phyloP scores from a whole-genome alignment of 257 asterid species.

The Jacaranda mimosifolia region DNA sequence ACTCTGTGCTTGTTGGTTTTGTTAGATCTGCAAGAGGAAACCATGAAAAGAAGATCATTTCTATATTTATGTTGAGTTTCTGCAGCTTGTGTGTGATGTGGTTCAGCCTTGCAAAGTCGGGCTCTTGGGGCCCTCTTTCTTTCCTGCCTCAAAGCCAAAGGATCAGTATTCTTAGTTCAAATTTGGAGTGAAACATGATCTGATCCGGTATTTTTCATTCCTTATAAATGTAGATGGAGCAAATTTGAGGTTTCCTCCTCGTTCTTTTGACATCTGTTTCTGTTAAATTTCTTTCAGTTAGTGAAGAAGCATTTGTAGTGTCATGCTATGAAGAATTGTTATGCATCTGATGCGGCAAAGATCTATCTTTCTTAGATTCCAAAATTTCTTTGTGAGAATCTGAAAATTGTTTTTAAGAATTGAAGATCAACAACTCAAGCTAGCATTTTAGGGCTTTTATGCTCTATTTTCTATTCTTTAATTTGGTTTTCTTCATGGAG shows the following conservation, averaged over 20 bases:
- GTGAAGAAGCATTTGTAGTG: conserved; percentile 4
- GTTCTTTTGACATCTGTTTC: conserved; percentile 8
- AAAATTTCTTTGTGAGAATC: neutral
- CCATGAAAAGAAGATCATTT: conserved; percentile 74
- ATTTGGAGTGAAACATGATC: conserved; percentile 27
- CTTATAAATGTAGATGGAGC: conserved; percentile 14
- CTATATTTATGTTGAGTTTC: conserved; percentile 63
- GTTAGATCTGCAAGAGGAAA: conserved; percentile 99
- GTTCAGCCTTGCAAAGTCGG: conserved; percentile 38
- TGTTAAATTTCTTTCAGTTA: neutral
- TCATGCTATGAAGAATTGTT: neutral
- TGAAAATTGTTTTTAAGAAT: neutral
- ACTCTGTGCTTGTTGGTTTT: conserved; percentile 69
- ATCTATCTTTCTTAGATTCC: conserved; percentile 15
- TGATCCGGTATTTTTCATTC: conserved; percentile 38
- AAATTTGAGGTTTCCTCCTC: conserved; percentile 27
- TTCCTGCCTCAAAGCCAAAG: conserved; percentile 24
- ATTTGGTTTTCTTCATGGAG: conserved; percentile 1
- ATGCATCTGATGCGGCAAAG: conserved; percentile 6
- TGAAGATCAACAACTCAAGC: neutral
- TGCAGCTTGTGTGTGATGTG: conserved; percentile 46
- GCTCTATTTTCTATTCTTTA: conserved; percentile 32
- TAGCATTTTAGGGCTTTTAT: conserved; percentile 1
- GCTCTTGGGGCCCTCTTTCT: conserved; percentile 38
- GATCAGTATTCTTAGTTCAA: neutral